Conservation (phyloP, 257 asterid species). For the Hygrophila difformis region DNA sequence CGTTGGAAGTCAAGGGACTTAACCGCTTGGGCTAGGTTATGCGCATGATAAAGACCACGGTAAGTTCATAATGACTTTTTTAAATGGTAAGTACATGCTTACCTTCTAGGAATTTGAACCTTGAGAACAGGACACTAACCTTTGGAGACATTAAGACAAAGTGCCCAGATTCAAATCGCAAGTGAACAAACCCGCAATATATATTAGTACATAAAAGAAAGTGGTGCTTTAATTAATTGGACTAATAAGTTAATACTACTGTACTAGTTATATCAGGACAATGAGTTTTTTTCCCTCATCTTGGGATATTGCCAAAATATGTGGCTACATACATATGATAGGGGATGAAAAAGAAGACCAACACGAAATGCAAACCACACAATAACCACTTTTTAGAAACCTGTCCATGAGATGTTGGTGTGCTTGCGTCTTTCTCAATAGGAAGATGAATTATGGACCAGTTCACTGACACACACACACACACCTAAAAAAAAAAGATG, state of each 20-base stretch:
- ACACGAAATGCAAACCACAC: background rate
- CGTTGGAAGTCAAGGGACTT: too few species aligned
- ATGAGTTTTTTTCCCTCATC: too few species aligned
- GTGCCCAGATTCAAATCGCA: constrained; percentile 19
- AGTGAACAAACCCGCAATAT: constrained; percentile 13
- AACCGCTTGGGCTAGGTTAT: too few species aligned
- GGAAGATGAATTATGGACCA: constrained; percentile 23
- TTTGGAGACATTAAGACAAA: background rate
- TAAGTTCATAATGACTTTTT: too few species aligned
- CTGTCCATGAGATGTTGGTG: constrained; percentile 14
- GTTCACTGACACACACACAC: constrained; percentile 12
- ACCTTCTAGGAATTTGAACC: constrained; percentile 14
- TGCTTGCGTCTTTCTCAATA: constrained; percentile 9
- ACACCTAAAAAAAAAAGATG: background rate
- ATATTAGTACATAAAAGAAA: background rate
- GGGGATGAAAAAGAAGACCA: background rate
- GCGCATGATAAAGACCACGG: background rate
- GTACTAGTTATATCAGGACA: too few species aligned
- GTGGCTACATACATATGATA: background rate
- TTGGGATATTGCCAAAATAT: too few species aligned
- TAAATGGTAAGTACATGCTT: too few species aligned
- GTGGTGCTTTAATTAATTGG: too few species aligned
- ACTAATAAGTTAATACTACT: too few species aligned
- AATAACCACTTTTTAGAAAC: background rate
- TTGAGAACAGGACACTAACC: background rate